Base-by-base conservation (phyloP, 2,329 filamentous ascomycete genomes). In the Clarireedia homoeocarpa region DNA sequence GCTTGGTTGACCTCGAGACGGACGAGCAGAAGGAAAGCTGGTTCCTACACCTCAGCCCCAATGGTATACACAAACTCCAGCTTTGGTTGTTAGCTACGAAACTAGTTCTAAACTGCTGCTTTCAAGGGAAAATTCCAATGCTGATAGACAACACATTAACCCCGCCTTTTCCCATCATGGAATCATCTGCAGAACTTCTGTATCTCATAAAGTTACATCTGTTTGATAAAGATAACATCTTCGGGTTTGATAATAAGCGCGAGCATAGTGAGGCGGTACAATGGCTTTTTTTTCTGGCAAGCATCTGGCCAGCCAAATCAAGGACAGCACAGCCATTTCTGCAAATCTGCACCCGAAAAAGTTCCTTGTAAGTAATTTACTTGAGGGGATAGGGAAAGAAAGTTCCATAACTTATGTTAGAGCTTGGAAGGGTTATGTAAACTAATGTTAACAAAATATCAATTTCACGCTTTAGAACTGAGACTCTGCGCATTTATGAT, bases 281-380 rank as follows among this genome's bases (percentile, higher is more conserved):
- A 62, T 80, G 77, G 77, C 69, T 77, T 2, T 77, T 80, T n/a
- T 67, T 81, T 80, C 69, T 80, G 76, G 76, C 76, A 79, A 54
- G 73, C 70, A 71, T 48, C 45, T 4, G 45, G 45, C 23, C 23
- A 24, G 23, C 45, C 45, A 15, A 26, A 48, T 27, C 24, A 48
- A 48, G 45, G 24, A 48, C 23, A 48, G 12, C 17, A 26, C 23
- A 30, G 7, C 5, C 27, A 26, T 48, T 48, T 48, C 45, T n/a
- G 45, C 27, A 24, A 30, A 24, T 24, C 45, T 6, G 45, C 45
- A 26, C 39, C 39, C 15, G 45, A 48, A 17, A 48, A 30, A 5
- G 15, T 48, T 27, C 45, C 45, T 27, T 48, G 45, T 48, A 48
- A 48, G 45, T 26, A 5, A 30, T 24, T 30, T 15, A 10, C 15